A percentile compares a stretch with the other conserved stretches of the same genome.
Conservation (phyloP, 441 rosid species). For the California macrophylla region DNA sequence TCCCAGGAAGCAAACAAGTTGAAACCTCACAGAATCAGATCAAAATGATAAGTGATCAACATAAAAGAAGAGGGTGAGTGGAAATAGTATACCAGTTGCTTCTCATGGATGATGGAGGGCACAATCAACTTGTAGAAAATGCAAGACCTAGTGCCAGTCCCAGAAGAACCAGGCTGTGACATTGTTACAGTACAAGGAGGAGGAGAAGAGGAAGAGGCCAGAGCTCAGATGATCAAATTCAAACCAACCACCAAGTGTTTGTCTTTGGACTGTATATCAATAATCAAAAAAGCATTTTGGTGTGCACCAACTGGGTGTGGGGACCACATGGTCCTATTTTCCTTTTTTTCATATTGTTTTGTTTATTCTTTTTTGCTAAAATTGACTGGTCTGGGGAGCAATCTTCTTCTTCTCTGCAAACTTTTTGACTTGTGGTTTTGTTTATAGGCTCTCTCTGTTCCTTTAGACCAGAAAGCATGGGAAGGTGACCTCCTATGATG, state of each 20-base stretch:
- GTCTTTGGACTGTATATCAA: constrained; percentile 4
- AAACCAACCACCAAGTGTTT: background rate
- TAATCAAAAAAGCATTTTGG: background rate
- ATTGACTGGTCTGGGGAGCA: constrained; percentile 1
- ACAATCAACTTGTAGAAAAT: constrained; percentile 7
- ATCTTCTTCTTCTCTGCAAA: background rate
- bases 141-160: background rate
- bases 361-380: background rate
- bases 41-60: background rate
- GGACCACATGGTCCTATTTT: background rate
- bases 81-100: background rate
- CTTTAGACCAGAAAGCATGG: background rate
- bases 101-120: constrained; percentile 8
- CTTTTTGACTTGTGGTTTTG: constrained; percentile 1
- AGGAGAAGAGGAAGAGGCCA: background rate
- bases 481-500: background rate
- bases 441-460: background rate
- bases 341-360: background rate
- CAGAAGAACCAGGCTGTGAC: constrained; percentile 3
- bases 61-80: background rate
- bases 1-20: background rate
- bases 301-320: constrained; percentile 6
- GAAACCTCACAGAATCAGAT: background rate
- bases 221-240: constrained; percentile 7
- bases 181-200: background rate